Conservation (phyloP, 2,329 filamentous ascomycete genomes). For the Canariomyces notabilis region DNA sequence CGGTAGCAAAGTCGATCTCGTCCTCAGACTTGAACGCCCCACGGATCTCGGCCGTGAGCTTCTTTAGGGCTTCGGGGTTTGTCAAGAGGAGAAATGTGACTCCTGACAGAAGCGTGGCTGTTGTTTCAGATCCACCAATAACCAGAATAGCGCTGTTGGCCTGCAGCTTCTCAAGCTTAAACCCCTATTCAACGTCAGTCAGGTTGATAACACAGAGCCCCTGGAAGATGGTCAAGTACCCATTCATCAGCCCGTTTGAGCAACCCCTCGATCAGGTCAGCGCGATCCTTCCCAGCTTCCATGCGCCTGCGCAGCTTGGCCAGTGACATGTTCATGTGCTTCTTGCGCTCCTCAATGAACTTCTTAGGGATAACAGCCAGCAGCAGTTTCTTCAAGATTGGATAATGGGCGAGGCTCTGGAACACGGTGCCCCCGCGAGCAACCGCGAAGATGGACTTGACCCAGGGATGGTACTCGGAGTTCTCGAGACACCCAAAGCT, state of each 20-base stretch:
- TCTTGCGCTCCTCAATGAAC: slow-evolving; percentile 18
- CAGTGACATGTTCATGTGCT: slow-evolving; percentile 18
- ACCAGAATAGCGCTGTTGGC: slow-evolving; percentile 31
- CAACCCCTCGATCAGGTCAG: slow-evolving; percentile 24
- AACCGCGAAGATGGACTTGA: slow-evolving; percentile 23
- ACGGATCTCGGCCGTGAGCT: slow-evolving; percentile 39
- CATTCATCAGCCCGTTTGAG: slow-evolving; percentile 24
- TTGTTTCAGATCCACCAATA: slow-evolving; percentile 47
- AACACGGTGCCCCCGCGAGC: slow-evolving; percentile 20
- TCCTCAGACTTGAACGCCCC: slow-evolving; percentile 33
- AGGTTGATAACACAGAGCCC: not conserved
- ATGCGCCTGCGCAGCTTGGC: slow-evolving; percentile 22
- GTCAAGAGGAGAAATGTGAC: slow-evolving; percentile 36
- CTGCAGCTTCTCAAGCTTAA: slow-evolving; percentile 23
- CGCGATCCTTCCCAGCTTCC: slow-evolving; percentile 17
- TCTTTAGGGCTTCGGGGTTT: slow-evolving; percentile 32
- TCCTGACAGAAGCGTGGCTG: slow-evolving; percentile 41
- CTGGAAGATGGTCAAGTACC: too few relatives aligned
- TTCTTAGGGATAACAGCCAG: slow-evolving; percentile 14
- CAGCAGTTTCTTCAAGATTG: slow-evolving; percentile 13
- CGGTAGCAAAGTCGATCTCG: slow-evolving; percentile 29
- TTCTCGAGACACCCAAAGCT: slow-evolving; percentile 23
- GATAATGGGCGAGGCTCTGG: slow-evolving; percentile 19
- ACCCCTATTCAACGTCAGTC: slow-evolving; percentile 10
- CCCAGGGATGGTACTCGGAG: slow-evolving; percentile 23